These are phyloP conservation scores for Lagerstroemia speciosa DNA, from an alignment of 345 rosid genomes.

Conservation along the genomic window DNA sequence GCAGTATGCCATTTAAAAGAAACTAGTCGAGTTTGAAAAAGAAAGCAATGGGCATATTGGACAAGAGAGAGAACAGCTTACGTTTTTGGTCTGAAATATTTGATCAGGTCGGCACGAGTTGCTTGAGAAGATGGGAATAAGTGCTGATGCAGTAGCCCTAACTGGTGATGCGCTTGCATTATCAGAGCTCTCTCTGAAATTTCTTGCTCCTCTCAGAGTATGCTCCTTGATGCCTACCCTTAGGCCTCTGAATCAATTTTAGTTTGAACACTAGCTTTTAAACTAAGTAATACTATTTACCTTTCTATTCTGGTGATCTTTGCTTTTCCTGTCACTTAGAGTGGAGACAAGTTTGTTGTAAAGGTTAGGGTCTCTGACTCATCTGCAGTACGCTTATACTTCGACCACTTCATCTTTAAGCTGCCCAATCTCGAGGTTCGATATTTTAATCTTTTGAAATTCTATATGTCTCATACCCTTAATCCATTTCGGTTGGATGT, in stretches of 20 bases:
- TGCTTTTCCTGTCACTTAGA: conserved; percentile 29
- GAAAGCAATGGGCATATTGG: neutral
- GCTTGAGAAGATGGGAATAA: conserved; percentile 55
- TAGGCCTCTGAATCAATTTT: neutral
- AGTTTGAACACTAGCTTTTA: neutral
- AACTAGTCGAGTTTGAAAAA: neutral
- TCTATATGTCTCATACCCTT: neutral
- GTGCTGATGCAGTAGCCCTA: conserved; percentile 67
- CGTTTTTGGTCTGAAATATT: neutral
- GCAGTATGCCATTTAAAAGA: neutral
- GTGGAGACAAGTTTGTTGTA: conserved; percentile 62
- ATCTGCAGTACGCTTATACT: conserved; percentile 67
- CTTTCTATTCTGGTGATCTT: neutral
- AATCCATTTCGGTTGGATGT: neutral
- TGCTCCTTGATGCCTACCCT: conserved; percentile 1
- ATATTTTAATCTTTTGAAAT: neutral
- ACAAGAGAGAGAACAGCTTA: neutral
- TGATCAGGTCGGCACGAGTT: conserved; percentile 69
- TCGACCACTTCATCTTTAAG: conserved; percentile 64
- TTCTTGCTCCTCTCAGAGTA: conserved; percentile 71
- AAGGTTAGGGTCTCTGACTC: conserved; percentile 57
- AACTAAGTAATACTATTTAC: neutral
- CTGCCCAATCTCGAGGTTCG: conserved; percentile 65
- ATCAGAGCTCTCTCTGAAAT: conserved; percentile 68
- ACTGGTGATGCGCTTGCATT: conserved; percentile 58